These are phyloP conservation scores for Dimocarpus longan DNA, from an alignment of 345 rosid genomes.

Conservation along the genomic window DNA sequence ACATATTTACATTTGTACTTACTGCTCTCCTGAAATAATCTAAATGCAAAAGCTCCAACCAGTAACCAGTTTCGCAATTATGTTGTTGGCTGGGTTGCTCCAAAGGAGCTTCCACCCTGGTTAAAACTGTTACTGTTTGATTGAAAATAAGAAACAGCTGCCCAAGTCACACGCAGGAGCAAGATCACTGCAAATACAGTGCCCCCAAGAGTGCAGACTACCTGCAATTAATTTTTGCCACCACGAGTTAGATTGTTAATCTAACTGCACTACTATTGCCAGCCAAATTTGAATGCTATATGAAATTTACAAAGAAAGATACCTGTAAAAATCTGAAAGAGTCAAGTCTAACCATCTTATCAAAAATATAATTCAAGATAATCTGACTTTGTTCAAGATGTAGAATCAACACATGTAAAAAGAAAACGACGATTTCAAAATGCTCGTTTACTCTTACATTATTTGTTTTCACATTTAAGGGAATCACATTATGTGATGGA, in stretches of 20 bases:
- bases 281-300: neutral
- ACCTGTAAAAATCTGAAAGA: neutral
- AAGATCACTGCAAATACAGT: constrained; percentile 63
- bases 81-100: constrained; percentile 34
- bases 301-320: neutral
- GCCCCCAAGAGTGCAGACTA: constrained; percentile 73
- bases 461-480: neutral
- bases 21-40: neutral
- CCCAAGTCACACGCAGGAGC: constrained; percentile 66
- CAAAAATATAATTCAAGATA: no score
- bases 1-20: constrained; percentile 16
- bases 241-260: neutral
- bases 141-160: constrained; percentile 59
- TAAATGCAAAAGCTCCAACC: neutral
- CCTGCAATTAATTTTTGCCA: constrained; percentile 37
- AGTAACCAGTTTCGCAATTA: neutral
- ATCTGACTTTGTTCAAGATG: neutral
- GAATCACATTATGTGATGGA: neutral
- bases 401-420: neutral
- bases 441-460: neutral
- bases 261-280: neutral
- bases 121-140: constrained; percentile 47
- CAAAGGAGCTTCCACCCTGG: constrained; percentile 39
- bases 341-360: neutral
- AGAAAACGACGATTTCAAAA: neutral